Conservation (phyloP, 2,329 filamentous ascomycete genomes). For the Eutypa lata region DNA sequence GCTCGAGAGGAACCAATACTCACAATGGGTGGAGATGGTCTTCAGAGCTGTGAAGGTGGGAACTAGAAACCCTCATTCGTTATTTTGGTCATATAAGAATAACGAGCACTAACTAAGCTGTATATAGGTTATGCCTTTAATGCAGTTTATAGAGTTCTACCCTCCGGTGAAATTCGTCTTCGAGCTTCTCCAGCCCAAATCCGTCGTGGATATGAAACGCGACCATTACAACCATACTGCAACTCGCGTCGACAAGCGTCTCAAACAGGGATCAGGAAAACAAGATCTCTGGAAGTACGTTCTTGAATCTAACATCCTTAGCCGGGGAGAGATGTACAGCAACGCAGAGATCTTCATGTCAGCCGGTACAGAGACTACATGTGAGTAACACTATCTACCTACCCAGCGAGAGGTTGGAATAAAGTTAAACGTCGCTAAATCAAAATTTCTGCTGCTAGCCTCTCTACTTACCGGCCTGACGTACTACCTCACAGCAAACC, state of each 20-base stretch:
- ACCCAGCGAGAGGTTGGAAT: background rate
- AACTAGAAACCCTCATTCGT: no score
- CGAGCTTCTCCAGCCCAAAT: background rate
- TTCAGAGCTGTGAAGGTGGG: background rate
- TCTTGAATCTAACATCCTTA: background rate
- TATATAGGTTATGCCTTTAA: background rate
- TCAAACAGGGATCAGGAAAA: background rate
- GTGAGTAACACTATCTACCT: background rate
- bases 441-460: background rate
- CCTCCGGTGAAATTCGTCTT: background rate
- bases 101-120: background rate
- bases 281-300: constrained; percentile 1
- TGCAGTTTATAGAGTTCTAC: background rate
- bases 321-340: background rate
- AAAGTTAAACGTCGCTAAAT: background rate
- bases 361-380: background rate
- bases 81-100: background rate
- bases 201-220: background rate
- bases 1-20: constrained; percentile 1
- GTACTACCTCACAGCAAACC: background rate
- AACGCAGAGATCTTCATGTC: background rate
- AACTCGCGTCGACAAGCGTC: background rate
- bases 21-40: constrained; percentile 5
- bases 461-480: background rate
- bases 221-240: constrained; percentile 3